Evolutionary conservation across 2,329 filamentous ascomycete species (phyloP).

Genomic region (Dactylellina parvicollis): DNA sequence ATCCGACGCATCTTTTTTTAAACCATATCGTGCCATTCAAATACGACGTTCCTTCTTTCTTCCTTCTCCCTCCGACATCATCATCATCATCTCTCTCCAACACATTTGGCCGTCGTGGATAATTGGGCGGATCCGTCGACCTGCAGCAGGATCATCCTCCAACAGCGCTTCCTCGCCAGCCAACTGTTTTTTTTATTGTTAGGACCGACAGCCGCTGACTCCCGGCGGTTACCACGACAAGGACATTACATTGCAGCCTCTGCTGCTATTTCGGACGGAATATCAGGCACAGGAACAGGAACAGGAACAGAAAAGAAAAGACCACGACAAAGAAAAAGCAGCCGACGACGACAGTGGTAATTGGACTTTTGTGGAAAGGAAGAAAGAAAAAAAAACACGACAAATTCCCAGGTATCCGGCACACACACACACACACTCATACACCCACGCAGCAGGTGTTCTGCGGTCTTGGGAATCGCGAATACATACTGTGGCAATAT

Average conservation of each 20-base stretch:
- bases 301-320: not conserved
- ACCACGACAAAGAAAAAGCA: not conserved
- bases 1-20: slow-evolving; percentile 2
- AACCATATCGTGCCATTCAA: slow-evolving; percentile 1
- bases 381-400: not conserved
- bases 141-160: slow-evolving; percentile 24
- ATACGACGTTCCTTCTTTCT: slow-evolving; percentile 1
- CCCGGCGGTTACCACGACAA: slow-evolving; percentile 40
- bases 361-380: no score
- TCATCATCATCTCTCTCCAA: slow-evolving; percentile 26
- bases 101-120: slow-evolving; percentile 43
- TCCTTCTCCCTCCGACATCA: slow-evolving; percentile 5
- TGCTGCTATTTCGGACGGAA: no score
- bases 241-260: no score
- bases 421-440: no score
- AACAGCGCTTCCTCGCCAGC: not conserved
- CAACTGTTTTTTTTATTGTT: slow-evolving; percentile 13
- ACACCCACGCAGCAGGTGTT: not conserved
- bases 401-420: slow-evolving; percentile 40
- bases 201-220: not conserved
- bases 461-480: slow-evolving; percentile 50
- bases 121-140: slow-evolving; percentile 29
- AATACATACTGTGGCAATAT: slow-evolving; percentile 53
- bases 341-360: no score
- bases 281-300: no score